Base-by-base conservation (phyloP, 208 protist genomes). In the Sergeia podlipaevii region DNA sequence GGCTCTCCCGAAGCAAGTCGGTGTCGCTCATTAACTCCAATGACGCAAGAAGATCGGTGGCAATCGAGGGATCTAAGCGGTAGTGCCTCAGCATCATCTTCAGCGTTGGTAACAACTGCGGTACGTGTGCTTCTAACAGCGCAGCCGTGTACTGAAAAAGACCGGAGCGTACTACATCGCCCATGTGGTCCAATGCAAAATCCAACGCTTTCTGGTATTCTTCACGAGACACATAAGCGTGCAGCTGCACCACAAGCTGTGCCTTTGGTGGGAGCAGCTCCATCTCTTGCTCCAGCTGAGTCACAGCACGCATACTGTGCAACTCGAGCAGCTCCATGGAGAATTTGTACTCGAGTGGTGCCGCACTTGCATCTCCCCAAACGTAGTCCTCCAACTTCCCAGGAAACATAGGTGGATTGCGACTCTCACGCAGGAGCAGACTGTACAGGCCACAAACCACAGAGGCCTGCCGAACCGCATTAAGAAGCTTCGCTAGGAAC, bases 381-480 rank as follows among this genome's bases (percentile, higher is more conserved):
- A 91, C 53, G 10, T 60, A 26, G 24, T 67, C 43, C 17, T 74
- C 57, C 50, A 85, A 51, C 24, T 53, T 44, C 17, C 50, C 47
- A 34, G 58, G 57, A 44, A 76, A 68, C 23, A 47, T 44, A 39
- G 62, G 42, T 29, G 20, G 34, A 8, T 28, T 17, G 13, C 34
- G 64, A 42, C 27, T 33, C 28, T 75, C 52, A 33, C 71, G 61
- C 27, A 80, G 41, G 47, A 85, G 60, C 2, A 72, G 13, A 47
- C 41, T 52, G 42, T 83, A 83, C 13, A 91, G 62, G 73, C 73
- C 80, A 24, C 67, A 75, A 8, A 85, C 62, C 6, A 60, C 73
- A 30, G 61, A 52, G 2, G 74, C 77, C 34, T 77, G 39, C 28
- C 32, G 41, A n/a, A 77, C 52, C 8, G 63, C 64, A 6, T 52